phyloP scores from a whole-genome alignment of 495 filamentous ascomycete species.

The Hypoxylon fuscum region DNA sequence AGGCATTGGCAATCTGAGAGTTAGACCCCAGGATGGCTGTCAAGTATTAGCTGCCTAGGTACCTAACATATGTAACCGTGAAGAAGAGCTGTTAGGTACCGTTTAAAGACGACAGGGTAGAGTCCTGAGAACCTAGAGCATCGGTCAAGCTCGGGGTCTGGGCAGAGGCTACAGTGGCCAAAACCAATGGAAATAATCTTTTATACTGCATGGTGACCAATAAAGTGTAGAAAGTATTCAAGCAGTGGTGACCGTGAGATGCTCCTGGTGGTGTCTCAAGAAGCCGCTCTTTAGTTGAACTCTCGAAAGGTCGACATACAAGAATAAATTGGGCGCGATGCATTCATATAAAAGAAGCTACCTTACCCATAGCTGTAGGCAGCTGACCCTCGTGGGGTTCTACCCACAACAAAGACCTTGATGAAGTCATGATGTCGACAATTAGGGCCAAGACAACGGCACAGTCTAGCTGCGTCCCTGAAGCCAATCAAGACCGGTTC shows the following conservation, averaged over 20 bases:
- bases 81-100: too few species aligned
- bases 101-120: slow-evolving; percentile 53
- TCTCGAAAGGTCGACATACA: too few species aligned
- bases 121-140: slow-evolving; percentile 50
- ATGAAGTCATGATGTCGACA: slow-evolving; percentile 38
- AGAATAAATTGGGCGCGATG: background rate
- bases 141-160: slow-evolving; percentile 48
- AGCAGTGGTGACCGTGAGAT: background rate
- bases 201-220: slow-evolving; percentile 50
- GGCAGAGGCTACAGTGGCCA: slow-evolving; percentile 31
- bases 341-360: slow-evolving; percentile 24
- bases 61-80: background rate
- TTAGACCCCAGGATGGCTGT: slow-evolving; percentile 52
- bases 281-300: too few species aligned
- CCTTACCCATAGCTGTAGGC: background rate
- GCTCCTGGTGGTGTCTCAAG: background rate
- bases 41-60: background rate
- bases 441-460: slow-evolving; percentile 19
- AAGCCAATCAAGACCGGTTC: slow-evolving; percentile 22
- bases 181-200: slow-evolving; percentile 39
- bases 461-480: slow-evolving; percentile 9
- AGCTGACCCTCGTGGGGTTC: slow-evolving; percentile 14
- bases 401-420: slow-evolving; percentile 16
- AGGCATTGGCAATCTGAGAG: slow-evolving; percentile 47
- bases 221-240: background rate